Base-by-base conservation (phyloP, 2,329 filamentous ascomycete species). In the Raffaelea ambrosiae region DNA sequence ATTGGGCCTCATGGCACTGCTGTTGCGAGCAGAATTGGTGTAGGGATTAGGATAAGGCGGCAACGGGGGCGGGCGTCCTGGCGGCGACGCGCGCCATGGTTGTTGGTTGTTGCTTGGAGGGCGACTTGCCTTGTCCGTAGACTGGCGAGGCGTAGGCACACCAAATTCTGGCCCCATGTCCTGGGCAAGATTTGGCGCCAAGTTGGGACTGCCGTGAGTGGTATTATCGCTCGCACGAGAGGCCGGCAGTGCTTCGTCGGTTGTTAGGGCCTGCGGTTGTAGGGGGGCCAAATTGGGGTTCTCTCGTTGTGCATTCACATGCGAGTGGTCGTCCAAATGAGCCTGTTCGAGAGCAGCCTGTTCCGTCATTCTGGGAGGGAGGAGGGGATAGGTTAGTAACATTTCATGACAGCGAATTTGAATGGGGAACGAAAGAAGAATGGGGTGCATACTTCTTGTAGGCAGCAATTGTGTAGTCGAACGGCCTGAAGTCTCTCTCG, bases 401-500 rank as follows among this genome's bases (percentile, higher is more conserved):
- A n/a, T n/a, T n/a, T n/a, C n/a, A n/a, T n/a, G n/a, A n/a, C n/a
- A n/a, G n/a, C n/a, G n/a, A n/a, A 26, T 38, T 19, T 3, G 39
- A 11, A 14, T 21, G 8, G 39, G 18, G 5, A 41, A 11, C 4
- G 16, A 22, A 16, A 23, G 16, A 23, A 36, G 33, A 36, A 22
- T 14, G 13, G 8, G 16, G 4, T 5, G 58, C 80, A 54, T 72
- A 88, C 77, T 83, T 83, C 59, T 83, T 82, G 59, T 89, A 91
- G 3, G 82, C 85, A 19, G 87, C 82, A 3, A 83, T 69, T 0
- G 90, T 96, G 66, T 98, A 98, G 64, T 98, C 93, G 63, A 97
- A 98, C 1, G 90, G 88, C 62, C 86, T 83, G 61, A 97, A 98
- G 59, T 95, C 85, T 4, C 80, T 86, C 65, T 98, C 93, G 52